Conservation (phyloP, 164 flowering plant genomes). For the Sedum album region DNA sequence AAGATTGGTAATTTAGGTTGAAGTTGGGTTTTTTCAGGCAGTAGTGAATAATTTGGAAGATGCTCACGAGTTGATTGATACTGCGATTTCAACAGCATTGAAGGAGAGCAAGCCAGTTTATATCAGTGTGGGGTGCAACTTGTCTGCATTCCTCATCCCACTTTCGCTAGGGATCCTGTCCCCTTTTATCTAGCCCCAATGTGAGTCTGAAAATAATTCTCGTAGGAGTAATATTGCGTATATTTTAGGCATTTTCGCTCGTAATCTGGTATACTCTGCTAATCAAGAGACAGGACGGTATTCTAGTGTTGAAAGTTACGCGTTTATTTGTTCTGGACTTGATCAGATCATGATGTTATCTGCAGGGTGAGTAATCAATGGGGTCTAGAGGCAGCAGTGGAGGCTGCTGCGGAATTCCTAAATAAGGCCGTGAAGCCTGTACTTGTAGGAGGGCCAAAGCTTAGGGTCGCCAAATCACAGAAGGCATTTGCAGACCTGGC, state of each 20-base stretch:
- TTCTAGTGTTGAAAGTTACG: neutral
- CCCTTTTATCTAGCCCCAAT: conserved; percentile 46
- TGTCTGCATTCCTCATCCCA: conserved; percentile 60
- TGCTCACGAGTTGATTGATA: conserved; percentile 63
- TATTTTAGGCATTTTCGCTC: no score
- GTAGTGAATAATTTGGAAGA: conserved; percentile 63
- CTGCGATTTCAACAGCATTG: conserved; percentile 65
- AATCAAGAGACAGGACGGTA: no score
- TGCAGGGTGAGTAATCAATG: conserved; percentile 56
- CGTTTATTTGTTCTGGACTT: neutral
- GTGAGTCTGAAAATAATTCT: conserved; percentile 29
- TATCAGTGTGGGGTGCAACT: conserved; percentile 55
- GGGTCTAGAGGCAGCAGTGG: conserved; percentile 67
- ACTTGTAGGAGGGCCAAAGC: conserved; percentile 54
- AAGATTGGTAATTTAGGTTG: neutral
- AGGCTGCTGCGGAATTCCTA: conserved; percentile 49
- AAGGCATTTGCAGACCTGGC: conserved; percentile 49
- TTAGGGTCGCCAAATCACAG: conserved; percentile 51
- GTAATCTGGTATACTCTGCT: no score
- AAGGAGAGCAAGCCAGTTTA: conserved; percentile 68
- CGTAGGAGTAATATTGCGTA: neutral
- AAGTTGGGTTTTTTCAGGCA: conserved; percentile 27
- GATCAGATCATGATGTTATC: conserved; percentile 6
- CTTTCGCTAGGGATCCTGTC: conserved; percentile 48
- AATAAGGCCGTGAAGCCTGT: conserved; percentile 70